phyloP scores from a whole-genome alignment of 768 basidiomycete genomes.

The Suillus weaverae region DNA sequence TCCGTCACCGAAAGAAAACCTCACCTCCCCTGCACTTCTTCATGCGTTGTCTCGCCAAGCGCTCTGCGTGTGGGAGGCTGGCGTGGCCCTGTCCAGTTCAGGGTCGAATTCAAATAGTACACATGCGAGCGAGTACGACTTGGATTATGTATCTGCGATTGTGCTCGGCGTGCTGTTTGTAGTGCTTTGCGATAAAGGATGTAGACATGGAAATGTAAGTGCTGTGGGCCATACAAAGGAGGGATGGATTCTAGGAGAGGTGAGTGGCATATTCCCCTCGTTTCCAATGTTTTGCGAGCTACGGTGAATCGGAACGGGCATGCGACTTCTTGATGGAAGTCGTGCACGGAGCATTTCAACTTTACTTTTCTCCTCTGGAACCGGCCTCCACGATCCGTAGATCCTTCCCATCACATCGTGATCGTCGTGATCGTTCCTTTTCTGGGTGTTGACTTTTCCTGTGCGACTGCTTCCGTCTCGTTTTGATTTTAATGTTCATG shows the following conservation, averaged over 20 bases:
- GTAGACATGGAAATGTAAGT: conserved; percentile 12
- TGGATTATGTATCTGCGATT: conserved; percentile 61
- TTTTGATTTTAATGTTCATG: background rate
- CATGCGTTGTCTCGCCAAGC: conserved; percentile 52
- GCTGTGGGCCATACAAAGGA: background rate
- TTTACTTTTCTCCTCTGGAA: background rate
- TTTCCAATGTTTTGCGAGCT: background rate
- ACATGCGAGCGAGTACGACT: conserved; percentile 40
- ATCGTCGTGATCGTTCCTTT: background rate
- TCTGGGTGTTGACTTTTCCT: background rate
- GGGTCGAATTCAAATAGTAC: background rate
- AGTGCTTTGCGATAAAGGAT: conserved; percentile 50
- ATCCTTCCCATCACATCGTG: background rate
- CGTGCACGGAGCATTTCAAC: background rate
- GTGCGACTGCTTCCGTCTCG: background rate
- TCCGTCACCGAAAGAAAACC: conserved; percentile 25
- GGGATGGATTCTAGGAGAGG: conserved; percentile 5
- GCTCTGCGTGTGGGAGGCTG: conserved; percentile 42
- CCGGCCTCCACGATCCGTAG: background rate
- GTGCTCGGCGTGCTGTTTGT: conserved; percentile 55
- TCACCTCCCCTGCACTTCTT: conserved; percentile 38
- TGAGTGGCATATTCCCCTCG: background rate
- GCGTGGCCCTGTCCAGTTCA: background rate
- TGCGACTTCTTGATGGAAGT: background rate
- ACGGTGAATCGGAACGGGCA: background rate